A percentile compares a stretch with the other conserved stretches of the same genome.
Conservation (phyloP, 345 rosid genomes). For the Syzygium oleosum region DNA sequence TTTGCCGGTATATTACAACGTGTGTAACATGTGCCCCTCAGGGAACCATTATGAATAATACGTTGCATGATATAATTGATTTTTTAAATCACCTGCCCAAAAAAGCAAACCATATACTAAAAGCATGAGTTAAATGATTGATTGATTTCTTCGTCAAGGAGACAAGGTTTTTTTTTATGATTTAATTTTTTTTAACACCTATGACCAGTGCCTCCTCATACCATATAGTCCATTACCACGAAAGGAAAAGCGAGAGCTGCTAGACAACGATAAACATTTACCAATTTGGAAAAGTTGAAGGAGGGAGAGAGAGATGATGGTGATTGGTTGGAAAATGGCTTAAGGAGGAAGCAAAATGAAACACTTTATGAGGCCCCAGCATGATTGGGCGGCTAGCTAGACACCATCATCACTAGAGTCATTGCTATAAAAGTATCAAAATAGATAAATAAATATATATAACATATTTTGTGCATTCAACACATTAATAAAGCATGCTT, state of each 20-base stretch:
- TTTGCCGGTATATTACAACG: neutral
- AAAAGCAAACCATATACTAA: neutral
- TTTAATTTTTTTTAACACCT: neutral
- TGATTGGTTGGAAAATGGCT: slow-evolving; percentile 40
- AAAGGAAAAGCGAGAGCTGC: neutral
- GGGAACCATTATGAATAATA: neutral
- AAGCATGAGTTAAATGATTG: neutral
- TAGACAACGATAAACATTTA: neutral
- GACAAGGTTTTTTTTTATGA: neutral
- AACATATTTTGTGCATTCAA: neutral
- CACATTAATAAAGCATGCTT: neutral
- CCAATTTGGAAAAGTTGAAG: neutral
- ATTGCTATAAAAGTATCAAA: neutral
- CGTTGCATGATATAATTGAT: neutral
- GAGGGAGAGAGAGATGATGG: slow-evolving; percentile 3
- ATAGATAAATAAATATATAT: neutral
- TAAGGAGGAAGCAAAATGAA: slow-evolving; percentile 55
- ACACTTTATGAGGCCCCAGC: slow-evolving; percentile 25
- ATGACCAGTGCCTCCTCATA: neutral
- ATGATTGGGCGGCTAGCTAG: slow-evolving; percentile 31
- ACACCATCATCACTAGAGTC: slow-evolving; percentile 13
- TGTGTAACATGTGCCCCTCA: neutral
- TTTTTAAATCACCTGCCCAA: neutral
- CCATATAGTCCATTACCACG: neutral
- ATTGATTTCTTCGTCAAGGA: neutral